A percentile compares a stretch with the other conserved stretches of the same genome.
These are phyloP conservation scores for Colletotrichum sp. DNA, from an alignment of 2,329 filamentous ascomycete species.

Conservation along the genomic window DNA sequence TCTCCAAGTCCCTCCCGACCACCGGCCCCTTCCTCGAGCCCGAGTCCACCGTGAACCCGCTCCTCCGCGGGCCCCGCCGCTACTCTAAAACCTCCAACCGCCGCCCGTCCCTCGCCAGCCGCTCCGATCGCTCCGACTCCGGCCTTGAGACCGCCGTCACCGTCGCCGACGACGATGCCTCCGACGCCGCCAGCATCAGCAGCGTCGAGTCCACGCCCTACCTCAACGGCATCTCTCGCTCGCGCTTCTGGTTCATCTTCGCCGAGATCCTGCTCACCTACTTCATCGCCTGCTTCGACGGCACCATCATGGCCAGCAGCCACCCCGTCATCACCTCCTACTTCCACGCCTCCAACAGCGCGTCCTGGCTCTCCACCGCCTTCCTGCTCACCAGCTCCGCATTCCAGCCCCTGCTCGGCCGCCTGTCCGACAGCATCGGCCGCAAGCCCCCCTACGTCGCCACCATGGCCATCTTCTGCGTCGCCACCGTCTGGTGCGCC, in stretches of 20 bases:
- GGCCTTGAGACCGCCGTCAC: not conserved
- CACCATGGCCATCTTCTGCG: slow-evolving; percentile 65
- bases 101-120: slow-evolving; percentile 3
- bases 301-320: slow-evolving; percentile 80
- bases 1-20: slow-evolving; percentile 45
- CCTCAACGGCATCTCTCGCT: slow-evolving; percentile 50
- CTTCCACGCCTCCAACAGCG: slow-evolving; percentile 77
- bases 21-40: slow-evolving; percentile 43
- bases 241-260: slow-evolving; percentile 69
- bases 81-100: slow-evolving; percentile 25
- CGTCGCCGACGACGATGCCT: not conserved
- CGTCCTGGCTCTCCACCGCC: slow-evolving; percentile 82
- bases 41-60: slow-evolving; percentile 42
- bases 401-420: slow-evolving; percentile 76
- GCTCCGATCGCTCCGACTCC: not conserved
- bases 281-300: slow-evolving; percentile 72
- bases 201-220: slow-evolving; percentile 30
- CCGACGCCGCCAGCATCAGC: slow-evolving; percentile 11
- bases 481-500: slow-evolving; percentile 73
- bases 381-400: slow-evolving; percentile 80
- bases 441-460: slow-evolving; percentile 70
- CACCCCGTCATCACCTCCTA: slow-evolving; percentile 84
- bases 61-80: slow-evolving; percentile 39
- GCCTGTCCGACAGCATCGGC: slow-evolving; percentile 76
- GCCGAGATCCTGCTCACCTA: slow-evolving; percentile 60